Evolutionary conservation across 306 rosid genomes (phyloP).

Genomic region (Fagus sylvatica): DNA sequence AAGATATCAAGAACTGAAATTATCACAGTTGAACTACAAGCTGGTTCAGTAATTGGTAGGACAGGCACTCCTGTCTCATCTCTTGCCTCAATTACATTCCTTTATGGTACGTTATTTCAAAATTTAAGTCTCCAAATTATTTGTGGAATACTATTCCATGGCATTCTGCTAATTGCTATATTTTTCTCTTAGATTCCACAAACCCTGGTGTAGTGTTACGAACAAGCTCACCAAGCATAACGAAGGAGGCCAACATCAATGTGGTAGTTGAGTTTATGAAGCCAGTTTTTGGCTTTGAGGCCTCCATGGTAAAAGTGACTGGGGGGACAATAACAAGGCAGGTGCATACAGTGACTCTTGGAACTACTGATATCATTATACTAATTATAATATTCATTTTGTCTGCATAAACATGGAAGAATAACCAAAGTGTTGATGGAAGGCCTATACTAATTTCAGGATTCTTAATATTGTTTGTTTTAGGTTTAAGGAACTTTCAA

Average conservation of each 20-base stretch:
- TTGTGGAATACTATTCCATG: neutral
- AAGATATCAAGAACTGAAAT: constrained; percentile 45
- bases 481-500: constrained; percentile 61
- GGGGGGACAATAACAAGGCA: constrained; percentile 71
- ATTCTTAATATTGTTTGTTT: constrained; percentile 11
- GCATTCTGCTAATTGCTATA: constrained; percentile 17
- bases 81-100: constrained; percentile 51
- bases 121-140: constrained; percentile 2
- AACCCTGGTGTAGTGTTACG: constrained; percentile 50
- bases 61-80: constrained; percentile 61
- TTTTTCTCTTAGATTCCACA: constrained; percentile 37
- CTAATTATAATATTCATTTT: constrained; percentile 3
- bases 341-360: constrained; percentile 32
- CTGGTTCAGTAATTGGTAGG: constrained; percentile 41
- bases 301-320: constrained; percentile 45
- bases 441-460: constrained; percentile 5
- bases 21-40: constrained; percentile 42
- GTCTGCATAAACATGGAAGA: constrained; percentile 1
- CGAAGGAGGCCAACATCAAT: constrained; percentile 44
- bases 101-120: constrained; percentile 46
- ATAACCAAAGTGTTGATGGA: neutral
- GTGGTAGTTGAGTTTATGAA: constrained; percentile 65
- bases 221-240: constrained; percentile 46
- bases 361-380: neutral
- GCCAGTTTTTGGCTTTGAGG: constrained; percentile 67